Evolutionary conservation across 148 eudicot species (phyloP), one percentile per base, ranked within the genome.

Genomic region (Suaeda aralocaspica): DNA sequence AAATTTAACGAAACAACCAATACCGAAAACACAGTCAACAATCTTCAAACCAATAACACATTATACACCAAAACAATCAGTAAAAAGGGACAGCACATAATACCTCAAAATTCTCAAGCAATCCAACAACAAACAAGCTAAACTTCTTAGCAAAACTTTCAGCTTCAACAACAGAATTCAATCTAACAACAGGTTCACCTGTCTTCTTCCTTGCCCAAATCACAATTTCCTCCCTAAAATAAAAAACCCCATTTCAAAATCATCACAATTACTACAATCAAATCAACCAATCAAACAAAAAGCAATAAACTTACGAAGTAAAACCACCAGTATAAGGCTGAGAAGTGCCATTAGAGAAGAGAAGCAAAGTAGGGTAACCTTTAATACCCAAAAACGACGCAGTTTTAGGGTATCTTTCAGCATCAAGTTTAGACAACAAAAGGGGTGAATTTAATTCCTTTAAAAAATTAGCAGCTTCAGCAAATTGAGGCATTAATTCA

Each of bases 401-500:
- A 59, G 78, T 81, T 60, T 88, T 86, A 3, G 92, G 84, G 57
- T 82, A 86, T 60, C 96, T 66, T 22, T 92, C 98, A 36, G 85
- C 85, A 62, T 91, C 96, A 78, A 91, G 55, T 63, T 91, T 91
- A 1, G 86, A 89, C 90, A 90, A 74, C 71, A 82, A 66, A 77
- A 91, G 30, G 0, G 77, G 31, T 25, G 83, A 81, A 50, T 84
- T 83, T 65, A 88, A 34, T 30, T 82, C 92, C 71, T 67, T 85
- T 55, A 92, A 57, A 39, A 51, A 67, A 72, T 77, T 90, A 6
- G 98, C 98, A 59, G 98, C 93, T 77, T 90, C 84, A 8, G 98
- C 96, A 75, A 92, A 90, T 13, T 82, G 82, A 1, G 98, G 98
- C 98, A 92, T 92, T 3, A 92, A 60, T 70, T 92, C 98, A 69